phyloP scores from a whole-genome alignment of 805 yeast genomes.

The Kazachstania martiniae region DNA sequence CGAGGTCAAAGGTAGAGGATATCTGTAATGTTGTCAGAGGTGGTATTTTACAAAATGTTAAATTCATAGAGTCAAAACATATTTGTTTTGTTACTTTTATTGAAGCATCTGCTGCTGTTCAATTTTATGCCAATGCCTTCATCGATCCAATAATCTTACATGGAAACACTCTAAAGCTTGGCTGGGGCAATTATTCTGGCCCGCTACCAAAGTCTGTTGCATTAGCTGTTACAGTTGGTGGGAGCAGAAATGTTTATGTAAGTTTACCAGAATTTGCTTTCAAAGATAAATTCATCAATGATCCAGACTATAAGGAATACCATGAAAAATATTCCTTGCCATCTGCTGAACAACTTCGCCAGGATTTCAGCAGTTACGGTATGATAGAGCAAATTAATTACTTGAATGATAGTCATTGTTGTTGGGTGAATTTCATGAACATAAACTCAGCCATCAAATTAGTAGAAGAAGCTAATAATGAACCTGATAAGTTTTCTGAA shows the following conservation, averaged over 20 bases:
- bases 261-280: constrained; percentile 41
- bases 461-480: constrained; percentile 45
- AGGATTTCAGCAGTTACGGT: constrained; percentile 56
- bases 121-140: constrained; percentile 51
- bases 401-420: constrained; percentile 59
- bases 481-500: constrained; percentile 27
- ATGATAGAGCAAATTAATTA: constrained; percentile 68
- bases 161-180: constrained; percentile 50
- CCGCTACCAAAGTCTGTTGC: constrained; percentile 45
- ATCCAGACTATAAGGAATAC: constrained; percentile 24
- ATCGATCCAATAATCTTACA: constrained; percentile 51
- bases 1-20: constrained; percentile 57
- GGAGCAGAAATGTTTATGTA: constrained; percentile 66
- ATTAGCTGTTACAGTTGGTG: constrained; percentile 60
- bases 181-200: constrained; percentile 66
- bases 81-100: constrained; percentile 64
- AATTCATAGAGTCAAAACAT: constrained; percentile 38
- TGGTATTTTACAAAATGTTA: constrained; percentile 57
- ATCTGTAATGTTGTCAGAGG: constrained; percentile 69
- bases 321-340: constrained; percentile 30
- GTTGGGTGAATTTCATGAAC: constrained; percentile 60
- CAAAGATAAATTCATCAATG: constrained; percentile 27
- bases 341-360: constrained; percentile 38
- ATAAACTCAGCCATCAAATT: constrained; percentile 53
- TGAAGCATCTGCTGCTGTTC: constrained; percentile 52